Conservation (phyloP, 225 moss, liverwort and hornwort species). For the Thuidium tamariscinum region DNA sequence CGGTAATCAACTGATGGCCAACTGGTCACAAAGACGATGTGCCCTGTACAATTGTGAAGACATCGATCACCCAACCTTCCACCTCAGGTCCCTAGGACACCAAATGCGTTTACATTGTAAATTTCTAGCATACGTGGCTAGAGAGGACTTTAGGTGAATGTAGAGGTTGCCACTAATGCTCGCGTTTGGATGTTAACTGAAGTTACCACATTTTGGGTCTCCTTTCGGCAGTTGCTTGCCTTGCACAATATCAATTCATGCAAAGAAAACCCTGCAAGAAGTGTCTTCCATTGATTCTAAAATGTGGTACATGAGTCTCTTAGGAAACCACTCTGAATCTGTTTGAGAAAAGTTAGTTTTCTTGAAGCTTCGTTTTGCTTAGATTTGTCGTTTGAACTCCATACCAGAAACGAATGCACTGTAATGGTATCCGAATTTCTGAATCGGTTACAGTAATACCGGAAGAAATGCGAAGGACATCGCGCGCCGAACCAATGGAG, state of each 20-base stretch:
- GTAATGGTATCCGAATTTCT: not conserved
- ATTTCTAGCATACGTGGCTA: not conserved
- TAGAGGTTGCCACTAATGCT: not conserved
- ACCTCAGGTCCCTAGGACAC: too few relatives aligned
- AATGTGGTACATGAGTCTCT: too few relatives aligned
- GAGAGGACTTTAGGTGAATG: not conserved
- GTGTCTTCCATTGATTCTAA: too few relatives aligned
- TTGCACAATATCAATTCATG: not conserved
- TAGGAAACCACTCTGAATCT: not conserved
- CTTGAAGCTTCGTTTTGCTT: not conserved
- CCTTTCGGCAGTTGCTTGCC: not conserved
- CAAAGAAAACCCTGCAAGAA: too few relatives aligned
- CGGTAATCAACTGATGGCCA: not conserved
- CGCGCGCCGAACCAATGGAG: not conserved
- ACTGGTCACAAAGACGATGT: not conserved
- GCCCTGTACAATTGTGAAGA: not conserved
- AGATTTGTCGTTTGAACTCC: not conserved
- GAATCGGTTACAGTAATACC: too few relatives aligned
- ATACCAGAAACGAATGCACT: not conserved
- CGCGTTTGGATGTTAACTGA: not conserved
- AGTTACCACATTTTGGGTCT: too few relatives aligned
- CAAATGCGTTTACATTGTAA: not conserved
- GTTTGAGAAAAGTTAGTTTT: too few relatives aligned
- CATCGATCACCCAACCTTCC: not conserved
- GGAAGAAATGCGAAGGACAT: too few relatives aligned